Percentiles rank a stretch among this genome's conserved stretches.
Conservation (phyloP, 169 alveolate species). For the Cryptosporidium sp. region DNA sequence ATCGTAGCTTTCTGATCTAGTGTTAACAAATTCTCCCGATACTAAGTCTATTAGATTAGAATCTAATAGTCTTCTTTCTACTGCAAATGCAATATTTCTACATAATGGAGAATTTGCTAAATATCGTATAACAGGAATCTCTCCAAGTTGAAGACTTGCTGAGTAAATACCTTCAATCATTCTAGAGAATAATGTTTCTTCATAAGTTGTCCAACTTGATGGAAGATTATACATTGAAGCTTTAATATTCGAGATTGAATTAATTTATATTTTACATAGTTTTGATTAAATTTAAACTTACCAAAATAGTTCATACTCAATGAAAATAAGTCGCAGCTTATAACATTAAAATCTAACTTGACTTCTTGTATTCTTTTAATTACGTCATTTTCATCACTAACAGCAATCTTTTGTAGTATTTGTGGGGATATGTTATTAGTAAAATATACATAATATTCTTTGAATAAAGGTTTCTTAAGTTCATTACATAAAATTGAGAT, state of each 20-base stretch:
- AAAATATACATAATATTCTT: constrained; percentile 90
- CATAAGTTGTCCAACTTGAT: constrained; percentile 66
- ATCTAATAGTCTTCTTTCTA: constrained; percentile 83
- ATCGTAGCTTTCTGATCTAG: constrained; percentile 18
- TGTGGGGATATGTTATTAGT: constrained; percentile 88
- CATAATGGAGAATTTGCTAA: constrained; percentile 81
- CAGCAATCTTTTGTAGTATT: constrained; percentile 90
- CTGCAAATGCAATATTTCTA: constrained; percentile 81
- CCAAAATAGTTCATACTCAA: constrained; percentile 88
- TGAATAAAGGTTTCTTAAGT: constrained; percentile 88
- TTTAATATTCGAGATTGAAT: constrained; percentile 53
- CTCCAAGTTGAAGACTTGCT: constrained; percentile 81
- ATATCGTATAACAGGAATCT: constrained; percentile 85
- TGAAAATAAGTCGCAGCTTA: constrained; percentile 88
- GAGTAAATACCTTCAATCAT: constrained; percentile 86
- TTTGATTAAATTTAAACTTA: constrained; percentile 80
- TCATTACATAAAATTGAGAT: constrained; percentile 86
- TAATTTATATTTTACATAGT: neutral
- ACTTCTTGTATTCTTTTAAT: constrained; percentile 91
- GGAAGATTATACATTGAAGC: constrained; percentile 69
- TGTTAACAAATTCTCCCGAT: constrained; percentile 76
- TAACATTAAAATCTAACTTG: constrained; percentile 88
- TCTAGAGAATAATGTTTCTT: constrained; percentile 75
- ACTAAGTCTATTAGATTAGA: constrained; percentile 81
- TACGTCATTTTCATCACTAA: constrained; percentile 90